Evolutionary conservation across 768 basidiomycete genomes (phyloP), one percentile per base, ranked within the genome.

Genomic region (Tylopilus vinaceipallidus): DNA sequence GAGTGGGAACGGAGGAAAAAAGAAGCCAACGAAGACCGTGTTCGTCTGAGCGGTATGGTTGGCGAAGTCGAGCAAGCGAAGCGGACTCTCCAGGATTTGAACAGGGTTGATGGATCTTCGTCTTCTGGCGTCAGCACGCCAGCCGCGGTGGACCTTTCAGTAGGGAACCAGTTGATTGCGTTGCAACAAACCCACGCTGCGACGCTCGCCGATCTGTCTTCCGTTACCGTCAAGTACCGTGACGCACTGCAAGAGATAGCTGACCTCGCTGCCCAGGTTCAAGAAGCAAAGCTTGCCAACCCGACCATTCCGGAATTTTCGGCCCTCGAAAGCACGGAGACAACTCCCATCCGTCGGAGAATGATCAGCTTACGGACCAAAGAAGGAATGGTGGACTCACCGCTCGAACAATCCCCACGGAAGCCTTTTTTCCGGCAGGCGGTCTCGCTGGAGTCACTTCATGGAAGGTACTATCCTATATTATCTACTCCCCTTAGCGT

Each of bases 191-290:
- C 85, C 3, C 89, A 93, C 59, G 81, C 82, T 10, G 84, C 85
- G 35, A 91, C 90, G 0, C 76, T 95, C 19, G 74, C 81, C 8
- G 91, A 95, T 57, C 77, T 95, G 32, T 83, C 91, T 7, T 75
- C 82, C 2, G 79, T 97, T 30, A 83, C 86, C 1, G 69, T 73
- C 47, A 95, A 95, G 67, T 98, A 95, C 63, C 84, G 84, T 26
- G 89, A 95, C 52, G 90, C 95, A 16, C 77, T 98, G 26, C 81
- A 82, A 42, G 91, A 95, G 68, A 95, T 99, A 50, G 88, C 88
- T n/a, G 92, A 95, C 59, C 80, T 99, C 34, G 86, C 87, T 16
- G 79, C 84, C n/a, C 92, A 97, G 66, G 84, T 95, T 27, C 83
- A 94, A 61, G 95, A 95, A 64, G 79, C 83, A 8, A 91, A 86